Evolutionary conservation across 2,329 filamentous ascomycete genomes (phyloP), one percentile per base, ranked within the genome.

Genomic region (Trichoderma asperellum): DNA sequence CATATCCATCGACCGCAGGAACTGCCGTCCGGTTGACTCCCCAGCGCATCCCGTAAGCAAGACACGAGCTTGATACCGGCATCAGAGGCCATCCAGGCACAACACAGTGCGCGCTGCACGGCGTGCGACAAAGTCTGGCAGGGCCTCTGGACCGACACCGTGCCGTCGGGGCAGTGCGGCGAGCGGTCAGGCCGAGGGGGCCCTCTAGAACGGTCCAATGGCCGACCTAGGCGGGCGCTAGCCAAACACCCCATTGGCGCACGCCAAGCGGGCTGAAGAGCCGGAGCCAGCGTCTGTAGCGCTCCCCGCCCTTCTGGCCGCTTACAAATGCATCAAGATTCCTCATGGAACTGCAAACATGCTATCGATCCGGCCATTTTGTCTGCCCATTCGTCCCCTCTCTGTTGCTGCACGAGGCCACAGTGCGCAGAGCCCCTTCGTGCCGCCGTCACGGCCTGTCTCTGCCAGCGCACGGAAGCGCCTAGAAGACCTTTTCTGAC

Each of bases 401-500:
- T 24, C 11, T 18, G 16, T n/a, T 27, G 18, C 43, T n/a, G 43
- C 24, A 21, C 29, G 43, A 60, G 21, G 37, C 37, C 64, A 67
- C 64, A 67, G 64, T 67, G 64, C 43, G 64, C 40, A 12, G 32
- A 43, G 34, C 18, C 18, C 37, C 7, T 58, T 58, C 18, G 6
- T n/a, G 29, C 29, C 27, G 53, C 11, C 53, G 27, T 32, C 11
- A 56, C 53, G 34, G 53, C 21, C 47, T 52, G 16, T 37, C 27
- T 27, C 35, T 64, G 61, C 61, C 61, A 64, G 55, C 53, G 64
- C 53, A 70, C 56, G 35, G 69, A 70, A 77, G 58, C 72, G 72
- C 72, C 76, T 76, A 77, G 76, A 77, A 77, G 64, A 62, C 64
- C 72, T 68, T 75, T 74, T 75, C 71, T 78, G 77, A 79, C 78